phyloP scores from a whole-genome alignment of 2,329 filamentous ascomycete genomes.

The Camillea tinctor region DNA sequence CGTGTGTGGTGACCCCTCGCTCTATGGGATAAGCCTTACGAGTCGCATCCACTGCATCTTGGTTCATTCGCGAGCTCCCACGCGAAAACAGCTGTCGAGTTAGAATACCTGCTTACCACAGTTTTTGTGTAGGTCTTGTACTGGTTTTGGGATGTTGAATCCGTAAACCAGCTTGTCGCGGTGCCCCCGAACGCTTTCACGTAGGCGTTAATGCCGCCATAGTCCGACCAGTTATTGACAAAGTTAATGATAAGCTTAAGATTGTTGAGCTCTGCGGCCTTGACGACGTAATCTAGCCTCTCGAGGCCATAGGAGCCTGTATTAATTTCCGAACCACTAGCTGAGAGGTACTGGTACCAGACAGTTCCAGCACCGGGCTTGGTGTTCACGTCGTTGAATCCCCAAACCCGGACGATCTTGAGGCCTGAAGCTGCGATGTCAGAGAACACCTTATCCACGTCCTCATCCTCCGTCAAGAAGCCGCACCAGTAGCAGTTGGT shows the following conservation, averaged over 20 bases:
- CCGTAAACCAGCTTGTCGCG: constrained; percentile 57
- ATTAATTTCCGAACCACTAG: constrained; percentile 57
- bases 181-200: constrained; percentile 55
- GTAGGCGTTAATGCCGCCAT: constrained; percentile 64
- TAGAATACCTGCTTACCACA: constrained; percentile 48
- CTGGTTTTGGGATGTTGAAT: constrained; percentile 49
- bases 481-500: constrained; percentile 55
- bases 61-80: constrained; percentile 59
- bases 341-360: constrained; percentile 55
- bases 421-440: constrained; percentile 36
- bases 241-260: constrained; percentile 65
- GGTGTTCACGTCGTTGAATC: constrained; percentile 58
- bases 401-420: constrained; percentile 61
- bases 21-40: not conserved
- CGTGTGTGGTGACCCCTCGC: not conserved
- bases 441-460: not conserved
- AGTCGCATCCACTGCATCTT: constrained; percentile 55
- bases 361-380: constrained; percentile 37
- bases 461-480: constrained; percentile 30
- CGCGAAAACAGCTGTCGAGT: constrained; percentile 49
- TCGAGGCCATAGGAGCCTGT: constrained; percentile 61
- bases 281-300: constrained; percentile 63
- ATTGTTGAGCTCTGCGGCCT: constrained; percentile 55
- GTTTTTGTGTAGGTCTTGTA: constrained; percentile 53
- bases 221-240: constrained; percentile 70